phyloP scores from a whole-genome alignment of 2,329 filamentous ascomycete genomes.

The Diaporthe destruens region DNA sequence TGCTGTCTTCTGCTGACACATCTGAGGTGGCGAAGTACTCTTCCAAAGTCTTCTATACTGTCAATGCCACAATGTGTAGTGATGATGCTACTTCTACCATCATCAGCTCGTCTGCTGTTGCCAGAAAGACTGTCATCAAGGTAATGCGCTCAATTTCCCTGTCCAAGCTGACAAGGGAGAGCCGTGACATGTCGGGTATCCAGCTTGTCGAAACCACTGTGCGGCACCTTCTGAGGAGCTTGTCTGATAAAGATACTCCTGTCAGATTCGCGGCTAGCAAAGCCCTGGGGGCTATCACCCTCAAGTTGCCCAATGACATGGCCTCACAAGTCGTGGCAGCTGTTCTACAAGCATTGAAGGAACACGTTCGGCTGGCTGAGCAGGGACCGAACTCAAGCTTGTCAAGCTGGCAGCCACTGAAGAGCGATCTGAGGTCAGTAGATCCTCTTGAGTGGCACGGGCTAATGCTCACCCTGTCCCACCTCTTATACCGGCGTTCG shows the following conservation, averaged over 20 bases:
- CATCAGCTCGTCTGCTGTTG: slow-evolving; percentile 80
- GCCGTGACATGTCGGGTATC: slow-evolving; percentile 56
- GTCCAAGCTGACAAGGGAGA: slow-evolving; percentile 69
- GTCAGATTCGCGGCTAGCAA: slow-evolving; percentile 94
- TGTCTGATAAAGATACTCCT: slow-evolving; percentile 90
- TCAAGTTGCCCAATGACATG: slow-evolving; percentile 84
- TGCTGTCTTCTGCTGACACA: slow-evolving; percentile 78
- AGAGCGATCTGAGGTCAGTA: slow-evolving; percentile 77
- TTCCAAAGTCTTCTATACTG: slow-evolving; percentile 72
- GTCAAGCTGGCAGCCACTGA: slow-evolving; percentile 49
- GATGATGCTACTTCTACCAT: slow-evolving; percentile 61
- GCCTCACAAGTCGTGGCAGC: slow-evolving; percentile 89
- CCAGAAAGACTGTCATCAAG: slow-evolving; percentile 86
- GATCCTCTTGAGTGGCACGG: slow-evolving; percentile 93
- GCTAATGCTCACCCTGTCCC: slow-evolving; percentile 85
- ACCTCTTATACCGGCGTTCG: slow-evolving; percentile 87
- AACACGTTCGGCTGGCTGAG: slow-evolving; percentile 67
- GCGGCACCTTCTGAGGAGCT: slow-evolving; percentile 80
- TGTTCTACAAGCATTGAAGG: slow-evolving; percentile 77
- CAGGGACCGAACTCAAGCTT: slow-evolving; percentile 49
- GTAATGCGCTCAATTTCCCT: slow-evolving; percentile 81
- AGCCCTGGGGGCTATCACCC: slow-evolving; percentile 86
- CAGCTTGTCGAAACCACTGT: slow-evolving; percentile 83
- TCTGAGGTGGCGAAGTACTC: slow-evolving; percentile 80
- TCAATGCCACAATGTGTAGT: slow-evolving; percentile 61